phyloP scores from a whole-genome alignment of 192 early-diverging fungal species.

The Borealophlyctis nickersoniae region DNA sequence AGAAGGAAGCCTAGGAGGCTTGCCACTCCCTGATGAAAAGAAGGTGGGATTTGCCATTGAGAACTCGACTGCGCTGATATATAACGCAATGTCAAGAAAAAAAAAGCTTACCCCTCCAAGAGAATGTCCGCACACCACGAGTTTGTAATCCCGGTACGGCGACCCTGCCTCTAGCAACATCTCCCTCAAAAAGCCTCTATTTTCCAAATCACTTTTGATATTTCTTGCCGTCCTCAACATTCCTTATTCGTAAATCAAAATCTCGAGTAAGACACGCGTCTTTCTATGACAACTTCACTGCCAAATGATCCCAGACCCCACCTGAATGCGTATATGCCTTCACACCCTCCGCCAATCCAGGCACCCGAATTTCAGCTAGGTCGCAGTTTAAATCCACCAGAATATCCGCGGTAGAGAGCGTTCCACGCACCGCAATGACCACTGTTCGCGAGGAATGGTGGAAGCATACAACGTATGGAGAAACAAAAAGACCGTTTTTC shows the following conservation, averaged over 20 bases:
- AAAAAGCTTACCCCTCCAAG: constrained; percentile 39
- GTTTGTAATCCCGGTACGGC: constrained; percentile 28
- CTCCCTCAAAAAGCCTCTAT: constrained; percentile 24
- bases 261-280: too few species aligned
- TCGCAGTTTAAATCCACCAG: constrained; percentile 48
- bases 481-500: constrained; percentile 41
- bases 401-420: constrained; percentile 45
- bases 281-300: too few species aligned
- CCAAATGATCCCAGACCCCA: too few species aligned
- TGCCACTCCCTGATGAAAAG: constrained; percentile 34
- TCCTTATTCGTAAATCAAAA: constrained; percentile 6
- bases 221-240: constrained; percentile 38
- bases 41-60: not conserved
- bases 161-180: constrained; percentile 16
- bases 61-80: too few species aligned
- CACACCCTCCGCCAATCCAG: constrained; percentile 1
- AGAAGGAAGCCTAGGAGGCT: constrained; percentile 41
- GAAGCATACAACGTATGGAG: constrained; percentile 44
- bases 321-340: constrained; percentile 29
- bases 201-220: constrained; percentile 30
- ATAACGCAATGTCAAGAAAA: too few species aligned
- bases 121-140: constrained; percentile 44
- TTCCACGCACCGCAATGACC: constrained; percentile 50
- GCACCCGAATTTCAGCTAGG: constrained; percentile 27
- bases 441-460: constrained; percentile 39